Percentiles rank a stretch among this genome's conserved stretches.
Evolutionary conservation across 2,329 filamentous ascomycete genomes (phyloP).

Genomic region (Fusarium nodosum): DNA sequence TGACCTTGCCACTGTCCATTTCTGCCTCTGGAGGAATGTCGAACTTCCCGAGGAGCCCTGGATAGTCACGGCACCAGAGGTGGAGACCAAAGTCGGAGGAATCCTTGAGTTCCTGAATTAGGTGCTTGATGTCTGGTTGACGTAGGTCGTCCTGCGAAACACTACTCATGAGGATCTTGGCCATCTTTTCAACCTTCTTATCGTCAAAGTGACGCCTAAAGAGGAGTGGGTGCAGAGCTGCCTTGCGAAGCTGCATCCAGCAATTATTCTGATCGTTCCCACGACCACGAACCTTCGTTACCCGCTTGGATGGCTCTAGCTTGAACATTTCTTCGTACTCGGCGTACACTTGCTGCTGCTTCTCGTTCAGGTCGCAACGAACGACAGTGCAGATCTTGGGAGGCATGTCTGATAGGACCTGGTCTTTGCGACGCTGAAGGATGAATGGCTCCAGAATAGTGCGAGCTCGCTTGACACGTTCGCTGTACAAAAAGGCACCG

Average conservation of each 20-base stretch:
- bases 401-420: constrained; percentile 88
- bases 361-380: constrained; percentile 81
- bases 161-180: constrained; percentile 79
- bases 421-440: constrained; percentile 90
- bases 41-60: constrained; percentile 63
- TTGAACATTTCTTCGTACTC: constrained; percentile 74
- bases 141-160: constrained; percentile 68
- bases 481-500: constrained; percentile 85
- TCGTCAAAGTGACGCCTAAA: constrained; percentile 87
- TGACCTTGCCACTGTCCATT: constrained; percentile 84
- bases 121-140: constrained; percentile 65
- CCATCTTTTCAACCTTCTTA: constrained; percentile 80
- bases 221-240: constrained; percentile 90
- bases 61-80: constrained; percentile 73
- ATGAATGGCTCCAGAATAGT: constrained; percentile 97
- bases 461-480: constrained; percentile 87
- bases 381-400: constrained; percentile 82
- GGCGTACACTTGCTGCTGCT: constrained; percentile 81
- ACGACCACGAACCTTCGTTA: constrained; percentile 62
- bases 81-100: constrained; percentile 76
- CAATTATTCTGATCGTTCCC: constrained; percentile 74
- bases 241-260: constrained; percentile 92
- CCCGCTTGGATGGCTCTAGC: constrained; percentile 67
- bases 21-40: constrained; percentile 68
- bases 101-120: constrained; percentile 69